phyloP scores from a whole-genome alignment of 2,329 filamentous ascomycete species.

The Exophiala dermatitidis region DNA sequence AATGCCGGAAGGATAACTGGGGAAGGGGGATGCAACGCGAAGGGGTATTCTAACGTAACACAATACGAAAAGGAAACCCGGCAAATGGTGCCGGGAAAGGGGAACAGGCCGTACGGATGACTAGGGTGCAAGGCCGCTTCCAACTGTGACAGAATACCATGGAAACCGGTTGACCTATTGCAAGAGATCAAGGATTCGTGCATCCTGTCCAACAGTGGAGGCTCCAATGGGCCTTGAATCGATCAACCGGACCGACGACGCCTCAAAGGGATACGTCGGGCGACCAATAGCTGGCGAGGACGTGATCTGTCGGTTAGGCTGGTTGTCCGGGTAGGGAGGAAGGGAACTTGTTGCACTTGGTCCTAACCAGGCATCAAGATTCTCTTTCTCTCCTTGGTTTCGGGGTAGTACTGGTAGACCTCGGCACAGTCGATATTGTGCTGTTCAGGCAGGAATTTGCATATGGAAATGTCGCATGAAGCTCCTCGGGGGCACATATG shows the following conservation, averaged over 20 bases:
- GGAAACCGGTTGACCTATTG: slow-evolving; percentile 2
- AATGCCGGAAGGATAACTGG: not conserved
- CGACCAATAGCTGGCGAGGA: not conserved
- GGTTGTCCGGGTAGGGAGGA: not conserved
- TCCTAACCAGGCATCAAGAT: slow-evolving; percentile 14
- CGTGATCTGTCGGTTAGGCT: not conserved
- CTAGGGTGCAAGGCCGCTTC: not conserved
- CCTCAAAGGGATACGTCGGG: not conserved
- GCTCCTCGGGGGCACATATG: slow-evolving; percentile 20
- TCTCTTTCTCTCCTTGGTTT: slow-evolving; percentile 11
- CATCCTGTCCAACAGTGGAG: not conserved
- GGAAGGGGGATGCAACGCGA: slow-evolving; percentile 4
- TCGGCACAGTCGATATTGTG: slow-evolving; percentile 19
- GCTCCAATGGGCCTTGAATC: not conserved
- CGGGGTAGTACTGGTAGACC: slow-evolving; percentile 16
- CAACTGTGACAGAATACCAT: not conserved
- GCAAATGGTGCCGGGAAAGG: not conserved
- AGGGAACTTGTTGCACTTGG: slow-evolving; percentile 4
- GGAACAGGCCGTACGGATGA: not conserved
- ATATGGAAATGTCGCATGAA: slow-evolving; percentile 11
- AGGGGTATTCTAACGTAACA: slow-evolving; percentile 9
- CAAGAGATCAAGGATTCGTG: slow-evolving; percentile 2
- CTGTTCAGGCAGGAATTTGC: slow-evolving; percentile 23
- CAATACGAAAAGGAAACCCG: not conserved
- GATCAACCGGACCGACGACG: not conserved